Conservation (phyloP, 345 rosid species). For the Gynandropsis gynandra region DNA sequence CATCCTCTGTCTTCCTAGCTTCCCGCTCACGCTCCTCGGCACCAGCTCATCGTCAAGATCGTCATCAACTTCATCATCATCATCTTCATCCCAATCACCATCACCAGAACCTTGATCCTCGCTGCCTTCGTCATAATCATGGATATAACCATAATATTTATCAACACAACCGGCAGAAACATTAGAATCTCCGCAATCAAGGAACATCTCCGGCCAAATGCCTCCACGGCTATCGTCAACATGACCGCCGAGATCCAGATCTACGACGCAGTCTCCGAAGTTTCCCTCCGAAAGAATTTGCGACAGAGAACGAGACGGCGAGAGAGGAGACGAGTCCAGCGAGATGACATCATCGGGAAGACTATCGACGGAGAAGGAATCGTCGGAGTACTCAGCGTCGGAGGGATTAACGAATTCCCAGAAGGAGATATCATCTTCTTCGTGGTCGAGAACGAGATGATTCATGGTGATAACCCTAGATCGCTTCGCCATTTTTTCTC, state of each 20-base stretch:
- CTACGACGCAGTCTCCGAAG: conserved; percentile 9
- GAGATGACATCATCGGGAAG: conserved; percentile 29
- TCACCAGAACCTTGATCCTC: conserved; percentile 9
- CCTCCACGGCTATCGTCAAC: conserved; percentile 12
- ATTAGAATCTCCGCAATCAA: conserved; percentile 1
- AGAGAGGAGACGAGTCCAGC: conserved; percentile 6
- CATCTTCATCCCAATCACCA: too few relatives aligned
- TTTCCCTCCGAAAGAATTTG: conserved; percentile 1
- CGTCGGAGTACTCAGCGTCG: conserved; percentile 33
- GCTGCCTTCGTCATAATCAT: background rate
- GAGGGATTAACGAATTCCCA: conserved; percentile 41
- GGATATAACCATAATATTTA: background rate
- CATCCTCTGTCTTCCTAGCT: conserved; percentile 40
- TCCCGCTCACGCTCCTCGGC: conserved; percentile 30
- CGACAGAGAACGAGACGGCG: conserved; percentile 6
- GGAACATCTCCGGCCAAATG: background rate
- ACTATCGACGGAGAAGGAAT: conserved; percentile 31
- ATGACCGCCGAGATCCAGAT: conserved; percentile 12
- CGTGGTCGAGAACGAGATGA: conserved; percentile 18
- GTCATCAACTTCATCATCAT: conserved; percentile 29
- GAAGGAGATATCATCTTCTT: conserved; percentile 20
- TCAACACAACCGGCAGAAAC: background rate
- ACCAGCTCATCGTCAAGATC: conserved; percentile 44
- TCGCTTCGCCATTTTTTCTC: conserved; percentile 21
- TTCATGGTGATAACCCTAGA: conserved; percentile 25